These are phyloP conservation scores for Fusarium zealandicum DNA, from an alignment of 2,329 filamentous ascomycete genomes.

Conservation along the genomic window DNA sequence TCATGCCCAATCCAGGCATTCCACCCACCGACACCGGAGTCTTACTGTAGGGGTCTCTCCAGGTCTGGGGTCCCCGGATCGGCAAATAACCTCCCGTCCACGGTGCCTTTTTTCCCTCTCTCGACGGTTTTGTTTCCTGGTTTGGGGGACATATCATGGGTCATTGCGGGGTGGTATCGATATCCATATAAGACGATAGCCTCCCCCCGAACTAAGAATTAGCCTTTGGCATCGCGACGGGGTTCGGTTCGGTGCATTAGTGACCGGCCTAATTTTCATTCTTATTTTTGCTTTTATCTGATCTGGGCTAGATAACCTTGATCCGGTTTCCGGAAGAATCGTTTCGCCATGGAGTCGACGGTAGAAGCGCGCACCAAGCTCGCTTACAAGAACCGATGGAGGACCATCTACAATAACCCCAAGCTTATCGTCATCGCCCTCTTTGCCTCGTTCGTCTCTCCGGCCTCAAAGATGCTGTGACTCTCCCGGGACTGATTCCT, in stretches of 20 bases:
- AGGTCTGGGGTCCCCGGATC: slow-evolving; percentile 39
- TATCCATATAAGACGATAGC: slow-evolving; percentile 7
- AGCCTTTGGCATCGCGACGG: neutral
- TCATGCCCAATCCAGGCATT: slow-evolving; percentile 7
- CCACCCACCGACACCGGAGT: slow-evolving; percentile 23
- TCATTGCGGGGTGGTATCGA: neutral
- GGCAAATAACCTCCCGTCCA: slow-evolving; percentile 9
- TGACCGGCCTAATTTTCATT: neutral
- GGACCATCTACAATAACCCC: slow-evolving; percentile 34
- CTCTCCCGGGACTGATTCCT: neutral
- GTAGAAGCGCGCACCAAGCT: slow-evolving; percentile 29
- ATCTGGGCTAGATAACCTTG: neutral
- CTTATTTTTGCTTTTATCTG: neutral
- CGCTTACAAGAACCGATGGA: slow-evolving; percentile 37
- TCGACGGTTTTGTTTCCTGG: neutral
- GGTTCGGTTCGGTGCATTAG: neutral
- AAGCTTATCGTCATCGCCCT: slow-evolving; percentile 36
- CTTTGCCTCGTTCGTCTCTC: slow-evolving; percentile 36
- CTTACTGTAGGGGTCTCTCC: slow-evolving; percentile 14
- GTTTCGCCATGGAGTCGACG: slow-evolving; percentile 23
- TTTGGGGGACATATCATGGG: neutral
- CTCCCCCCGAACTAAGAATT: neutral
- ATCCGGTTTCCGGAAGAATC: neutral
- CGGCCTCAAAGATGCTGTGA: neutral
- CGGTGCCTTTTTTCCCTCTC: neutral